Evolutionary conservation across 2,329 filamentous ascomycete genomes (phyloP), one percentile per base, ranked within the genome.

Genomic region (Aspergillus fijiensis): DNA sequence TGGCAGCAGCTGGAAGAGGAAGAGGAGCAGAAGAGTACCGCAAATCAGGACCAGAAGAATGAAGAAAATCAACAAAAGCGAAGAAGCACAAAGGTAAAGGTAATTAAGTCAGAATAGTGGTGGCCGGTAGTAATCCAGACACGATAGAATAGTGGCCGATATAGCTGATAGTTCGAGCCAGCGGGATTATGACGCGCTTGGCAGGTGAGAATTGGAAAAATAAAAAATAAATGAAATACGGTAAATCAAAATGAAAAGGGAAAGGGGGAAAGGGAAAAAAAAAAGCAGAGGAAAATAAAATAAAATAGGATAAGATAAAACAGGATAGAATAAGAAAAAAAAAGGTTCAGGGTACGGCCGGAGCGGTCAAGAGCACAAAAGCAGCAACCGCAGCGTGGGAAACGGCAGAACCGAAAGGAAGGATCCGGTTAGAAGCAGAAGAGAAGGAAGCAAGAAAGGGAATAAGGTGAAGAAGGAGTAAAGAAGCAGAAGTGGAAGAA

Each of bases 71-170:
- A 45, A 35, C 39, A 45, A 45, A 45, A 45, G 39, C 21, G 21
- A 23, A 23, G n/a, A 52, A 42, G 21, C 31, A 52, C 51, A 21
- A 21, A 39, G 7, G 51, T 25, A 39, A 21, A 35, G 31, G 27
- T 21, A 52, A 42, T 52, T 27, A 42, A 39, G 33, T 39, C 33
- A 35, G 51, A 52, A 45, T 16, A 48, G 48, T 33, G n/a, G 33
- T 23, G n/a, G 42, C n/a, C 27, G 29, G 27, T 27, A 31, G 53
- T 35, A 49, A 55, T 49, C 42, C 33, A 55, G 53, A 47, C 42
- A 55, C 53, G 42, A 48, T 55, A 14, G 52, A 49, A 55, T 55
- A 55, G 53, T 55, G 53, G 25, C 53, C 53, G 53, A 55, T 55
- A 35, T 33, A 55, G 53, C 53, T 55, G 48, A 55, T 29, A 45